These are phyloP conservation scores for Phytopythium montanum DNA, from an alignment of 352 stramenopile genomes.

Conservation along the genomic window DNA sequence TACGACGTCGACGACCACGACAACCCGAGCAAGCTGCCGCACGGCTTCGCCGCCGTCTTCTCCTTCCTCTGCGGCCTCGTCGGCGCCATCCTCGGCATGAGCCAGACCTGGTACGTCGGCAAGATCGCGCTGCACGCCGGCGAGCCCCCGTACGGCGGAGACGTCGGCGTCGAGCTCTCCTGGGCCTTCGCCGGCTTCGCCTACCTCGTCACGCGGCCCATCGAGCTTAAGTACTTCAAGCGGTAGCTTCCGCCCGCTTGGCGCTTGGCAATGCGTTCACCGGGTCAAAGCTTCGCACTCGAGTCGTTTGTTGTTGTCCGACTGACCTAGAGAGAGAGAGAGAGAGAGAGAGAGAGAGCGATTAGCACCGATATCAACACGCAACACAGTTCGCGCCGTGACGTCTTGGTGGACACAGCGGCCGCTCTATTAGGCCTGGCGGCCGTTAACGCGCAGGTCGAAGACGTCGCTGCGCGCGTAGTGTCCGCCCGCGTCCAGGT, in stretches of 20 bases:
- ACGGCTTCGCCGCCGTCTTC: slow-evolving; percentile 38
- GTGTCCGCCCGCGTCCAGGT: slow-evolving; percentile 18
- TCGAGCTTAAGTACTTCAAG: slow-evolving; percentile 41
- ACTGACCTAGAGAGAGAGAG: no score
- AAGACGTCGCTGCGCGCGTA: slow-evolving; percentile 22
- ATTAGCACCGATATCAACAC: neutral
- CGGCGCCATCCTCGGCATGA: slow-evolving; percentile 37
- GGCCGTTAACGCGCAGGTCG: slow-evolving; percentile 9
- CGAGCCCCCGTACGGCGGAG: slow-evolving; percentile 26
- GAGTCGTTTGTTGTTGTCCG: neutral
- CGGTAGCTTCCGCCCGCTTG: no score
- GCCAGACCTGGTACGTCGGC: slow-evolving; percentile 44
- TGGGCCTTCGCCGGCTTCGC: slow-evolving; percentile 29
- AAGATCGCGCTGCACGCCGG: slow-evolving; percentile 26
- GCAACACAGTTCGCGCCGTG: neutral
- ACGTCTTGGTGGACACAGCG: neutral
- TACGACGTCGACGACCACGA: slow-evolving; percentile 42
- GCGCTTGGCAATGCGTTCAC: no score
- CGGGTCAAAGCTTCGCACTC: no score
- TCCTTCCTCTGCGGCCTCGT: slow-evolving; percentile 32
- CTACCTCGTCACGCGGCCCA: slow-evolving; percentile 32
- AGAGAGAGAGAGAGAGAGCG: neutral
- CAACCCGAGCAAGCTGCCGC: slow-evolving; percentile 35
- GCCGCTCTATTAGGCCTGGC: neutral
- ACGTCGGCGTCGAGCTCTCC: slow-evolving; percentile 35